A percentile compares a stretch with the other conserved stretches of the same genome.
Evolutionary conservation across 805 yeast genomes (phyloP).

Genomic region (Starmerella roubikii): DNA sequence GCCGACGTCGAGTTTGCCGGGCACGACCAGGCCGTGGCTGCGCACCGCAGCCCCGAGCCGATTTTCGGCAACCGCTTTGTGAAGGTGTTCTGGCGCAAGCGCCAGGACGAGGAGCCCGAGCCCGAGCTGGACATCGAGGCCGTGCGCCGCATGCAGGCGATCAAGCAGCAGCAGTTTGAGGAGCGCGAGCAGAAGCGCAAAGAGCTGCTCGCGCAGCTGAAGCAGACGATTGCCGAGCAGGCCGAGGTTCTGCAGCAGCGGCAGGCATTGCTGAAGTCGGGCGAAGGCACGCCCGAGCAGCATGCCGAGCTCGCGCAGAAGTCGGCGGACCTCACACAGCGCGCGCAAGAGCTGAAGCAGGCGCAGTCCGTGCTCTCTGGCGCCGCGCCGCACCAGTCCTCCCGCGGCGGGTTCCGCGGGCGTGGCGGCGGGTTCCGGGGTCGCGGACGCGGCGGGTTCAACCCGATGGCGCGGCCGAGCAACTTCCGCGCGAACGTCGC

Average conservation of each 20-base stretch:
- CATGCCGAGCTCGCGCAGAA: constrained; percentile 13
- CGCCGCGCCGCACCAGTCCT: neutral
- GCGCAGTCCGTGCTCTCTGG: constrained; percentile 24
- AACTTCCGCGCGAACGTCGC: neutral
- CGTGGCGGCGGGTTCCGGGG: neutral
- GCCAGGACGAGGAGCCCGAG: constrained; percentile 13
- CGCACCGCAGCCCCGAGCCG: constrained; percentile 34
- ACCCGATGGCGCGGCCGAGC: neutral
- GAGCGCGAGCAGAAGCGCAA: constrained; percentile 28
- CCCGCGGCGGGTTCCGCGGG: constrained; percentile 1
- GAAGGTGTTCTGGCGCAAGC: constrained; percentile 33
- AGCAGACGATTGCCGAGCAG: constrained; percentile 26
- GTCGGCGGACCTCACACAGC: constrained; percentile 24
- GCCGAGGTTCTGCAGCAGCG: constrained; percentile 28
- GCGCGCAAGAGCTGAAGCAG: constrained; percentile 25
- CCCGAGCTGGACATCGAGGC: constrained; percentile 30
- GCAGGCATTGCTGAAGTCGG: constrained; percentile 27
- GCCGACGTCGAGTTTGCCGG: constrained; percentile 32
- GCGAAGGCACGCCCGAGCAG: constrained; percentile 17
- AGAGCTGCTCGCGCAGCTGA: constrained; percentile 26
- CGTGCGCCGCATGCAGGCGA: constrained; percentile 28
- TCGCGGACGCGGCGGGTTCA: neutral
- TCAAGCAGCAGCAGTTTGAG: constrained; percentile 32
- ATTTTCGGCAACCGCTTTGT: constrained; percentile 38
- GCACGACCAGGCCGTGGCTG: constrained; percentile 30